A percentile compares a stretch with the other conserved stretches of the same genome.
Conservation (phyloP, 2,329 filamentous ascomycete genomes). For the Pseudopithomyces chartarum region DNA sequence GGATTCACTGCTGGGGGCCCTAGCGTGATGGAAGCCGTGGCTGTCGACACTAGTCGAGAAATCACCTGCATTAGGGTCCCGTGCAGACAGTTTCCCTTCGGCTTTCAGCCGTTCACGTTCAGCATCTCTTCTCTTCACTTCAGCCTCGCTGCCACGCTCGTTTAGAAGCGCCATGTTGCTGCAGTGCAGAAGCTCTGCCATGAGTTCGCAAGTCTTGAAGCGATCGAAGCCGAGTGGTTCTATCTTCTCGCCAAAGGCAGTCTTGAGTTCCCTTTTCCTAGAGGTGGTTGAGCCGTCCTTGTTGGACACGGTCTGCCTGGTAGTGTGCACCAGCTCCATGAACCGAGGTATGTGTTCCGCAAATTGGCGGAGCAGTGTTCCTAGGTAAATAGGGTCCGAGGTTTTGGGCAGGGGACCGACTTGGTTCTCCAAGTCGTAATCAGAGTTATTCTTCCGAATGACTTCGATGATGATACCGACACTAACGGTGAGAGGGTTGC, state of each 20-base stretch:
- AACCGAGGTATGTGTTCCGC: slow-evolving; percentile 92
- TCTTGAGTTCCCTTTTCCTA: slow-evolving; percentile 75
- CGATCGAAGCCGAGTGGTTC: slow-evolving; percentile 95
- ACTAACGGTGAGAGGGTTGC: slow-evolving; percentile 92
- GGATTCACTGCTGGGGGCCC: slow-evolving; percentile 55
- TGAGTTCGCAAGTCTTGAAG: slow-evolving; percentile 98
- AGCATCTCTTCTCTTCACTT: slow-evolving; percentile 77
- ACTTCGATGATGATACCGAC: slow-evolving; percentile 98
- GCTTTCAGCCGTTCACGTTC: slow-evolving; percentile 80
- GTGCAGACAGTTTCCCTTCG: slow-evolving; percentile 73
- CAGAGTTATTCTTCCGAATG: slow-evolving; percentile 98
- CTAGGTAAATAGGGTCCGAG: slow-evolving; percentile 95
- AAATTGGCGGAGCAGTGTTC: slow-evolving; percentile 85
- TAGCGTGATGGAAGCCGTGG: slow-evolving; percentile 57
- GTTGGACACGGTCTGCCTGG: slow-evolving; percentile 62
- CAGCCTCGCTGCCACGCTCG: slow-evolving; percentile 84
- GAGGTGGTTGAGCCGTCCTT: slow-evolving; percentile 64
- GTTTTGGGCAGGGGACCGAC: slow-evolving; percentile 79
- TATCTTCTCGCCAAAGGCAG: slow-evolving; percentile 88
- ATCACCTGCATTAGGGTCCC: slow-evolving; percentile 61
- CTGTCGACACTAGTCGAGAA: slow-evolving; percentile 59
- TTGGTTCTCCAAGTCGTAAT: slow-evolving; percentile 93
- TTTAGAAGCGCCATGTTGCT: slow-evolving; percentile 98
- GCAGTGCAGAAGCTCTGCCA: slow-evolving; percentile 96
- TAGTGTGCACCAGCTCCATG: slow-evolving; percentile 84